Base-by-base conservation (phyloP, 2,329 filamentous ascomycete genomes). In the Parascedosporium putredinis region DNA sequence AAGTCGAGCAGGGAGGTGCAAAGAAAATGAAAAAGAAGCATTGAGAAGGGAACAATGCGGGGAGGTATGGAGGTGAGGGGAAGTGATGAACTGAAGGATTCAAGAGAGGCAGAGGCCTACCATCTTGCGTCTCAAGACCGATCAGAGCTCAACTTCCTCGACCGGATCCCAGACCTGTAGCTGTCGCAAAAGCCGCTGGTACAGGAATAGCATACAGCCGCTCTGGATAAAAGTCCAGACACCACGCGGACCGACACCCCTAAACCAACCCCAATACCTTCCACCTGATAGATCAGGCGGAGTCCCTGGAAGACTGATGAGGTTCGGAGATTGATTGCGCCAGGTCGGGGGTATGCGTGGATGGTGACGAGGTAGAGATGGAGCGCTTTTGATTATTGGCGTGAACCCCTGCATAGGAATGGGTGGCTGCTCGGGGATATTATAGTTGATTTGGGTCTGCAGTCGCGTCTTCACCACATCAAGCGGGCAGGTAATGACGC, bases 151-250 rank as follows among this genome's bases (percentile, higher is more conserved):
- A 42, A 57, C 55, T 42, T 64, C 50, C 51, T 65, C 65, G 12
- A 56, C 49, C 2, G 66, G 67, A 52, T 60, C 58, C 62, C 69
- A 68, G 36, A 66, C 57, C 51, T 90, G 85, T 56, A 97, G 76
- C 66, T 83, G 80, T 59, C 85, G 83, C 62, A 97, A 69, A 50
- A 97, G 72, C 53, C 83, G 85, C 69, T 97, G 91, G 66, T 97
- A 97, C 64, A 96, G 73, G 58, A 97, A 90, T 62, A 97, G 73
- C 91, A 97, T 97, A 56, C 88, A 95, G 38, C 90, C 87, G 61
- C 87, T 95, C 71, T 98, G 93, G 51, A 97, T 88, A 60, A 91
- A 95, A 20, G 93, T 98, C 93, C 93, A 98, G 12, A 97, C 88
- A 51, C 84, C 84, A 49, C 93, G 80, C 2, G 93, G 93, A 0